Base-by-base conservation (phyloP, 805 yeast species). In the Henningerozyma blattae region DNA sequence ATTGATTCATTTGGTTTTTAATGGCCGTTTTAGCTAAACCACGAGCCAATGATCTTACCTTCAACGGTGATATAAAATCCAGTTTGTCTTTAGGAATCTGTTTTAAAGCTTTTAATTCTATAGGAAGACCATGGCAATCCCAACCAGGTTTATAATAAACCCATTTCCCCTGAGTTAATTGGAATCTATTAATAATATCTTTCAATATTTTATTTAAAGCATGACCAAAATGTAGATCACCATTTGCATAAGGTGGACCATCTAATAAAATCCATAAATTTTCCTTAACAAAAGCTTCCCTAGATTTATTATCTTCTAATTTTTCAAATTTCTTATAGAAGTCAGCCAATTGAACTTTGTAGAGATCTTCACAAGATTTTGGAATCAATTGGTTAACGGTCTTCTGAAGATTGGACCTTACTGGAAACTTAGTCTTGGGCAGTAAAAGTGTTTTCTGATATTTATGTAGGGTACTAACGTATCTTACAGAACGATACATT, bases 211-310 rank as follows among this genome's bases (percentile, higher is more conserved):
- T 89, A 61, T 91, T 91, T 46, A 91, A 59, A 0, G 97, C 84
- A 59, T 91, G 99, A 35, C 97, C 85, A 32, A 87, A 56, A 54
- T 91, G 99, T 16, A 91, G 61, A 41, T 79, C 85, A 3, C 97
- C 98, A 52, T 91, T 91, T 10, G 98, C 97, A 58, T 89, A 91
- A 0, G 99, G 99, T 0, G 99, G 99, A 0, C 99, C 99, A 58
- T 91, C 99, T 46, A 87, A 96, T 1, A 91, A 60, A 1, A 79
- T 68, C 46, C 80, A 89, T 24, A 67, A 42, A 15, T 70, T 58
- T 2, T 62, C 58, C 18, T 41, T 37, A 0, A 51, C 41, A 33
- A 43, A 51, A n/a, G 41, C 35, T 28, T 42, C 22, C 45, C 45
- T 35, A 39, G 43, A 41, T 3, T 45, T 44, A 1, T 52, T 48